phyloP scores from a whole-genome alignment of 2,329 filamentous ascomycete genomes.

The Sclerotinia borealis region DNA sequence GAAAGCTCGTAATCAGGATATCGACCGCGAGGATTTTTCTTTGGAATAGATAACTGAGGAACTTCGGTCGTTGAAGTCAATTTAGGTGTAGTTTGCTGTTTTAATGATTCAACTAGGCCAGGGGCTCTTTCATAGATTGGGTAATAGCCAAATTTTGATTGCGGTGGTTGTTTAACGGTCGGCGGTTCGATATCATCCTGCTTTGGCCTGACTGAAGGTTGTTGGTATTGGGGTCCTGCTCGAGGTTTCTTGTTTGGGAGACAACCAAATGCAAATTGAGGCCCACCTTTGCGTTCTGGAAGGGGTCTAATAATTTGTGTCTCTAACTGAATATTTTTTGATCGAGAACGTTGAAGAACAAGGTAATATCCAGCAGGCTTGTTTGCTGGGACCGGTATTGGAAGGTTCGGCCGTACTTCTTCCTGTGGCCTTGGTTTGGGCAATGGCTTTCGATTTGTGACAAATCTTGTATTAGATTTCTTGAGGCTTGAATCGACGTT shows the following conservation, averaged over 20 bases:
- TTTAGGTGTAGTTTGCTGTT: background rate
- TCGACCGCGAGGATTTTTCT: background rate
- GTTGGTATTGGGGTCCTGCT: background rate
- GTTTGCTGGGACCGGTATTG: background rate
- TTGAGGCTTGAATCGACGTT: background rate
- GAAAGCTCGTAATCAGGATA: background rate
- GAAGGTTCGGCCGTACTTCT: background rate
- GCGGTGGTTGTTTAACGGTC: no score
- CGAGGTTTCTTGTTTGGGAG: background rate
- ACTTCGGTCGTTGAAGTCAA: background rate
- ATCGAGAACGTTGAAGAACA: background rate
- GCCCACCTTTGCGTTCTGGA: background rate
- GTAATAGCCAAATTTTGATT: background rate
- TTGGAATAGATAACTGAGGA: background rate
- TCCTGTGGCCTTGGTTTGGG: background rate
- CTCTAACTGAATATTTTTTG: no score
- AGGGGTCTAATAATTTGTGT: background rate
- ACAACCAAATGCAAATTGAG: background rate
- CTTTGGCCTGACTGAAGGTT: background rate
- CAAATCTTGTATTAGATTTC: background rate
- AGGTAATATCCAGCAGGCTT: background rate
- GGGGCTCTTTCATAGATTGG: background rate
- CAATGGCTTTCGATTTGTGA: background rate
- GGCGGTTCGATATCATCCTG: background rate
- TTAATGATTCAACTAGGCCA: background rate